Conservation (phyloP, 2,329 filamentous ascomycete genomes). For the Diaporthe australafricana region DNA sequence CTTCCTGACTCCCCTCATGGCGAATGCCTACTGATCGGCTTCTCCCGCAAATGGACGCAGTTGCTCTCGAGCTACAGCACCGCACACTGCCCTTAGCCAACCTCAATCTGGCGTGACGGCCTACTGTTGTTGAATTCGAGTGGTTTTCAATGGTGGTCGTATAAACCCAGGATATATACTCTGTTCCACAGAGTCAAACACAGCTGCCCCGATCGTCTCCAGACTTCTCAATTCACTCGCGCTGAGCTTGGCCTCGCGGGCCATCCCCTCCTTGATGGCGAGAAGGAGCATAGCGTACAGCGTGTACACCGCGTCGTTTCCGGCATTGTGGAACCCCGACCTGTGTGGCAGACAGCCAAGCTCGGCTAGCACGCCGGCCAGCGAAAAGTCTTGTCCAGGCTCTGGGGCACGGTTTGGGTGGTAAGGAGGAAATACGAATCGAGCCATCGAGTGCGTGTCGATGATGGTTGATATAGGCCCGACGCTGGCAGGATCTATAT, state of each 20-base stretch:
- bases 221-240: neutral
- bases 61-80: too few relatives aligned
- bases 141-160: too few relatives aligned
- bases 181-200: neutral
- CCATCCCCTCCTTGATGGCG: neutral
- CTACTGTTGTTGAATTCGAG: too few relatives aligned
- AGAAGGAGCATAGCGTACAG: slow-evolving; percentile 6
- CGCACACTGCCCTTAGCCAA: too few relatives aligned
- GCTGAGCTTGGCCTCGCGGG: neutral
- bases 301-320: neutral
- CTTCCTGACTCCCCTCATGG: too few relatives aligned
- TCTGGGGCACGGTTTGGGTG: neutral
- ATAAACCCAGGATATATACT: too few relatives aligned
- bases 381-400: neutral
- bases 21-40: too few relatives aligned
- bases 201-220: neutral
- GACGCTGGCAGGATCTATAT: neutral
- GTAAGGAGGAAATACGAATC: neutral
- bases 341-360: neutral
- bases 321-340: neutral
- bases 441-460: neutral
- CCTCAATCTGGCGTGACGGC: too few relatives aligned
- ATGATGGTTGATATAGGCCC: slow-evolving; percentile 9
- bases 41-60: too few relatives aligned
- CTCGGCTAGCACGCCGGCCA: neutral